Evolutionary conservation across 1,284 basidiomycete genomes (phyloP), one percentile per base, ranked within the genome.

Genomic region (Anthracocystis setariae): DNA sequence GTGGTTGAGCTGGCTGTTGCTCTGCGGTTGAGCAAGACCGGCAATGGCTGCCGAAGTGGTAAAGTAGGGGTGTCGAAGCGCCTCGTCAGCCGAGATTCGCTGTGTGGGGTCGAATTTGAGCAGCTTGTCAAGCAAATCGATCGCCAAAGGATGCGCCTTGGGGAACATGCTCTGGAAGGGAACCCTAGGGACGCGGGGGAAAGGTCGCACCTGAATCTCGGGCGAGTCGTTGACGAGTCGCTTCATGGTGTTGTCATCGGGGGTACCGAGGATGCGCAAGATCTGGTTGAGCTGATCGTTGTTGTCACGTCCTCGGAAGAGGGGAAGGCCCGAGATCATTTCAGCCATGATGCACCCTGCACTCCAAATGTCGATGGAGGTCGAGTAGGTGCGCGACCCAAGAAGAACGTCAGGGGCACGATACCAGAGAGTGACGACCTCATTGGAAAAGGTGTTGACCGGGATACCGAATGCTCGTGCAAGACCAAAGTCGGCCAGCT

Each of bases 351-450:
- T 99, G 82, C 96, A 98, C 8, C 96, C 96, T 58, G 94, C 96
- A 7, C 92, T 95, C 96, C 96, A 99, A 67, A 98, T 93, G 84
- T 99, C 96, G 82, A 99, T 98, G 20, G 92, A 95, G 3, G 96
- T 98, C 83, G 91, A 94, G 85, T 99, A 99, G 52, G 95, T 98
- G 54, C 96, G 88, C 38, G 93, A 96, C 50, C 96, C 96, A 66
- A 98, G 89, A 17, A 99, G 88, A 42, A 99, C 96, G 82, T 99
- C 96, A 1, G 96, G 96, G 0, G 96, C 95, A 56, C 96, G 92
- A 84, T 99, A 99, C 96, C 96, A 99, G 13, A 99, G 86, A 5
- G 96, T 99, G 27, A 99, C 96, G 37, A 82, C 81, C 51, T 82
- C 81, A 65, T 82, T 82, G 29, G 71, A 75, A 55, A 82, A 82